Conservation (phyloP, 2,329 filamentous ascomycete genomes). For the Penicillium sclerotigenum region DNA sequence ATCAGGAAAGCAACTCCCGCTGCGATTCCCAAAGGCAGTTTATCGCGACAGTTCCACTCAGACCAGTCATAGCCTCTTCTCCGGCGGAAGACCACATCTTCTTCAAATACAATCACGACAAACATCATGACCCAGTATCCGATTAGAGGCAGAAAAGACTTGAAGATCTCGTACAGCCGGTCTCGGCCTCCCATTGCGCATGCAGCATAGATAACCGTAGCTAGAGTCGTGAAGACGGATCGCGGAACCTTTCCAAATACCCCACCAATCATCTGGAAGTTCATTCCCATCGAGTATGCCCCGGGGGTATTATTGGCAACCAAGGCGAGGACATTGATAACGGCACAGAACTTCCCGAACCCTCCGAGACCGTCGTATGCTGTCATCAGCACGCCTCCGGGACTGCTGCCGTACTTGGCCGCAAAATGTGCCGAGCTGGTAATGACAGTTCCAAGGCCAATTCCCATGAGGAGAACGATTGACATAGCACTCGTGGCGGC, state of each 20-base stretch:
- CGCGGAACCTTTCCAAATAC: slow-evolving; percentile 41
- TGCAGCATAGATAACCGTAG: slow-evolving; percentile 42
- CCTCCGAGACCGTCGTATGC: slow-evolving; percentile 39
- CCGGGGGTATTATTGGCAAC: slow-evolving; percentile 47
- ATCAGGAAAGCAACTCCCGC: slow-evolving; percentile 38
- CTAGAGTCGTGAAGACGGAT: slow-evolving; percentile 43
- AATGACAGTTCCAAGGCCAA: slow-evolving; percentile 42
- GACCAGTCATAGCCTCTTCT: slow-evolving; percentile 41
- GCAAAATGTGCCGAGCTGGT: slow-evolving; percentile 28
- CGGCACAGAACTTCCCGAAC: slow-evolving; percentile 45
- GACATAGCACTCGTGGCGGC: slow-evolving; percentile 35
- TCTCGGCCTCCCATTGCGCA: slow-evolving; percentile 46
- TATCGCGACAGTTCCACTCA: slow-evolving; percentile 38
- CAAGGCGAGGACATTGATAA: slow-evolving; percentile 43
- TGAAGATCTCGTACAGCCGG: slow-evolving; percentile 44
- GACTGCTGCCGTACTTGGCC: slow-evolving; percentile 22
- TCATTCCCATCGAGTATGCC: slow-evolving; percentile 46
- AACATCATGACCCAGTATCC: slow-evolving; percentile 48
- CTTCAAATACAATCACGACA: slow-evolving; percentile 43
- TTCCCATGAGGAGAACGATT: slow-evolving; percentile 40
- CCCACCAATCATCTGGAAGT: slow-evolving; percentile 44
- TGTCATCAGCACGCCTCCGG: slow-evolving; percentile 41
- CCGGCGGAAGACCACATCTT: slow-evolving; percentile 44
- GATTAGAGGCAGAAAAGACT: slow-evolving; percentile 47
- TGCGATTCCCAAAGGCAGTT: slow-evolving; percentile 43